Percentiles rank a stretch among this genome's conserved stretches.
These are phyloP conservation scores for Coemansia sp. DNA, from an alignment of 192 early-diverging fungal species.

Conservation along the genomic window DNA sequence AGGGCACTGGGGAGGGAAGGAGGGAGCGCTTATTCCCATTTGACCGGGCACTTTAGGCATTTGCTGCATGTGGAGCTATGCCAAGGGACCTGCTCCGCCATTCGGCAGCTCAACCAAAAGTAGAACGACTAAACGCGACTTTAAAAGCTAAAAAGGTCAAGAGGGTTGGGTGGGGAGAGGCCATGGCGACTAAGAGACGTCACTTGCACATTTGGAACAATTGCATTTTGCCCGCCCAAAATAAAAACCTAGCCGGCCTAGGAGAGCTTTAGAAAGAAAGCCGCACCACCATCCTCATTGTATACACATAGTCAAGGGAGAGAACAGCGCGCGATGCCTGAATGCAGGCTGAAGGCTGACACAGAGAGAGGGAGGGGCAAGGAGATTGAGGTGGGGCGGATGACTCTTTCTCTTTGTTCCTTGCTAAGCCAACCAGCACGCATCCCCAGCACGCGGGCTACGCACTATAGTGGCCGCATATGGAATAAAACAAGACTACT, in stretches of 20 bases:
- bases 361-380: not conserved
- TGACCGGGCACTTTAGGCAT: slow-evolving; percentile 8
- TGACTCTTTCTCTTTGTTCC: slow-evolving; percentile 8
- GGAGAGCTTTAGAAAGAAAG: not conserved
- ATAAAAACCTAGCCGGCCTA: not conserved
- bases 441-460: slow-evolving; percentile 15
- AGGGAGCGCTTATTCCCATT: not conserved
- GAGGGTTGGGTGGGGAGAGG: not conserved
- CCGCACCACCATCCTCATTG: not conserved
- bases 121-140: not conserved
- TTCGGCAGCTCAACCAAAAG: slow-evolving; percentile 2
- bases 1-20: slow-evolving; percentile 1
- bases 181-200: slow-evolving; percentile 2
- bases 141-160: not conserved
- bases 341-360: not conserved
- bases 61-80: slow-evolving; percentile 9
- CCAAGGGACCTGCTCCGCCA: not conserved
- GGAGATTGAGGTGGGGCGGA: slow-evolving; percentile 7
- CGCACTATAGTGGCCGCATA: slow-evolving; percentile 3
- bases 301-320: not conserved
- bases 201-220: slow-evolving; percentile 3
- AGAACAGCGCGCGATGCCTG: not conserved
- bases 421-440: slow-evolving; percentile 4
- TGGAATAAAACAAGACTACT: not conserved
- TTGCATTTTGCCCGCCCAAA: not conserved